Conservation (phyloP, 179 eudicot genomes). For the Vitellaria paradoxa region DNA sequence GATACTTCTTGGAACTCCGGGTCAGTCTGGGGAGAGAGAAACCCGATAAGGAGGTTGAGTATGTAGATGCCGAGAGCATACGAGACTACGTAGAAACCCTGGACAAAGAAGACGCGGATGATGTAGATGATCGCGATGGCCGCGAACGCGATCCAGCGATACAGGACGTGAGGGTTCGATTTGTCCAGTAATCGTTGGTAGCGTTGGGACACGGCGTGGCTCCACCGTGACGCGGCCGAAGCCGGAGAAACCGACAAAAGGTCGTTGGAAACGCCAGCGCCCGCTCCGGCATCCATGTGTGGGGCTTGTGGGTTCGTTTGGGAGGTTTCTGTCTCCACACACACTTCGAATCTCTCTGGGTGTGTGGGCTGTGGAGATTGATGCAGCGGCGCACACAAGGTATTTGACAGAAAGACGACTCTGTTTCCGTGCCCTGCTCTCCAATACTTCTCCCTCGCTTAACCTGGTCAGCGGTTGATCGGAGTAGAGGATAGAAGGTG, state of each 20-base stretch:
- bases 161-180: constrained; percentile 52
- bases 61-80: constrained; percentile 81
- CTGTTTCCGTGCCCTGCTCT: no score
- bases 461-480: no score
- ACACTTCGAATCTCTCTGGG: no score
- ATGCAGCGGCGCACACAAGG: no score
- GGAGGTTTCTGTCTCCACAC: no score
- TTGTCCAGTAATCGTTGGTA: constrained; percentile 63
- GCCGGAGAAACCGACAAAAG: neutral
- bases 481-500: no score
- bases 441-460: no score
- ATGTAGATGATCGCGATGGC: constrained; percentile 44
- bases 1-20: constrained; percentile 55
- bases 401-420: no score
- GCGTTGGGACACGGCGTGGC: neutral
- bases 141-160: constrained; percentile 68
- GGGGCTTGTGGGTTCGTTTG: no score
- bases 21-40: constrained; percentile 82
- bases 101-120: constrained; percentile 54
- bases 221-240: constrained; percentile 10
- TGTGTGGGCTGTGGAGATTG: no score
- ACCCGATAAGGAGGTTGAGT: constrained; percentile 69
- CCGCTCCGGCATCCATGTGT: no score
- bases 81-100: constrained; percentile 20
- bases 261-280: neutral